These are phyloP conservation scores for Collybiopsis confluens DNA, from an alignment of 768 basidiomycete genomes.

Conservation along the genomic window DNA sequence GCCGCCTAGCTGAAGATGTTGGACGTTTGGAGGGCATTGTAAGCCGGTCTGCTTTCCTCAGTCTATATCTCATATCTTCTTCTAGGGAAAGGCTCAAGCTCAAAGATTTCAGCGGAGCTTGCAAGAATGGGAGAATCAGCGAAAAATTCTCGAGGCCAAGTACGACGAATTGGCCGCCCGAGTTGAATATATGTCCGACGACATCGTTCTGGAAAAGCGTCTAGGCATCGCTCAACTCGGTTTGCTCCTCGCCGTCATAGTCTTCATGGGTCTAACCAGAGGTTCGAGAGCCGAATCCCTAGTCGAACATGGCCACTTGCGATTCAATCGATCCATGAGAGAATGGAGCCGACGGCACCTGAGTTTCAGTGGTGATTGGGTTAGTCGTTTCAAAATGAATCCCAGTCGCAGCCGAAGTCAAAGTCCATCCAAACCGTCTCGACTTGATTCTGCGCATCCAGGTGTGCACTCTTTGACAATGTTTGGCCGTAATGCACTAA, in stretches of 20 bases:
- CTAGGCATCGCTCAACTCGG: conserved; percentile 86
- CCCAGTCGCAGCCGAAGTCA: not conserved
- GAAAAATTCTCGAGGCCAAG: conserved; percentile 63
- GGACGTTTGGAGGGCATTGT: conserved; percentile 74
- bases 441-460: not conserved
- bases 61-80: not conserved
- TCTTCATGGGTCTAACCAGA: conserved; percentile 84
- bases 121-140: conserved; percentile 66
- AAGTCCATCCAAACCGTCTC: not conserved
- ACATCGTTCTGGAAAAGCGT: conserved; percentile 88
- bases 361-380: conserved; percentile 53
- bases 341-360: conserved; percentile 57
- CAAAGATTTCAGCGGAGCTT: conserved; percentile 61
- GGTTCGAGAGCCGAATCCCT: conserved; percentile 44
- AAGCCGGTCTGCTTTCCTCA: too few relatives aligned
- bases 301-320: conserved; percentile 9
- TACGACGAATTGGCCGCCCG: conserved; percentile 63
- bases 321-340: conserved; percentile 30
- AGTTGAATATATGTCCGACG: conserved; percentile 73
- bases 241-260: conserved; percentile 74
- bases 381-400: conserved; percentile 25
- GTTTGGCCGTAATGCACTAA: too few relatives aligned
- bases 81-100: conserved; percentile 66
- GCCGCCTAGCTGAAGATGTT: conserved; percentile 72
- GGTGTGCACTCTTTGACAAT: not conserved